phyloP scores from a whole-genome alignment of 2,329 filamentous ascomycete species.

The Aspergillus neotritici region DNA sequence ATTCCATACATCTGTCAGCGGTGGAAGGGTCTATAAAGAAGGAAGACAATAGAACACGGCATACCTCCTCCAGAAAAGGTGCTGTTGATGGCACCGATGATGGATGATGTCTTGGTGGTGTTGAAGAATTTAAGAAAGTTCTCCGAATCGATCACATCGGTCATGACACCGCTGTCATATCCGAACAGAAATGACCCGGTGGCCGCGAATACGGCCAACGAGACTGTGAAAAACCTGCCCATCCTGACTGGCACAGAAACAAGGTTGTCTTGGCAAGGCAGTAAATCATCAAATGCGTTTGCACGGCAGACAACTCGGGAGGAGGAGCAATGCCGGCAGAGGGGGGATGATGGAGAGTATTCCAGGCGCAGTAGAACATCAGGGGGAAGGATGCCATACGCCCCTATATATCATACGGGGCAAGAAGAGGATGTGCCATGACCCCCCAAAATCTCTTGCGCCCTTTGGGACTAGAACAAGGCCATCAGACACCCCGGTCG shows the following conservation, averaged over 20 bases:
- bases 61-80: constrained; percentile 55
- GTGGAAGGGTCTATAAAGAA: not conserved
- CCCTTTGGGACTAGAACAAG: too few relatives aligned
- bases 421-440: too few relatives aligned
- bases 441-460: too few relatives aligned
- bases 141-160: constrained; percentile 49
- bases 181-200: constrained; percentile 36
- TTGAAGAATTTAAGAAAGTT: constrained; percentile 56
- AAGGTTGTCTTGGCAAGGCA: not conserved
- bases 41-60: not conserved
- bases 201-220: constrained; percentile 38
- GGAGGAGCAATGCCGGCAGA: too few relatives aligned
- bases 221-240: constrained; percentile 38
- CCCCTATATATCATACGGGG: too few relatives aligned
- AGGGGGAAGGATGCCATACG: too few relatives aligned
- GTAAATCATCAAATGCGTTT: not conserved
- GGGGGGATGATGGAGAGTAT: too few relatives aligned
- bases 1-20: constrained; percentile 3
- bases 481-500: too few relatives aligned
- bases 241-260: constrained; percentile 18
- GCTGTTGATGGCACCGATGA: constrained; percentile 59
- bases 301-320: constrained; percentile 16
- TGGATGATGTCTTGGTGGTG: constrained; percentile 44
- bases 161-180: constrained; percentile 37
- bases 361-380: too few relatives aligned